Evolutionary conservation across 2,329 filamentous ascomycete species (phyloP), one percentile per base, ranked within the genome.

Genomic region (Hypoxylon sp.): DNA sequence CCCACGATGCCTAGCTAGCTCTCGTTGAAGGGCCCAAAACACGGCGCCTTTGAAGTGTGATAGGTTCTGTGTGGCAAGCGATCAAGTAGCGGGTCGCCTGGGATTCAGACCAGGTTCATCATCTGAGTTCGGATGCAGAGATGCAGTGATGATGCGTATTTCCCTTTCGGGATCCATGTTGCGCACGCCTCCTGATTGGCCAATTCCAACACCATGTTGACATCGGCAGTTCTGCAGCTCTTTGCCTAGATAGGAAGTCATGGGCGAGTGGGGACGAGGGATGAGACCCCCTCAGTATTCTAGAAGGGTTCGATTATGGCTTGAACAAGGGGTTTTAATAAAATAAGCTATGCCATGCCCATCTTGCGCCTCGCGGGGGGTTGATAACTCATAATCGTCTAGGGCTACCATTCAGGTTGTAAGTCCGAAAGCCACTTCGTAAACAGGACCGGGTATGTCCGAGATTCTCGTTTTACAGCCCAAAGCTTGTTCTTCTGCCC

Each of bases 111-210:
- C 22, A 32, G 53, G 52, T 28, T 51, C 40, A n/a, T 44, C 14
- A 26, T 46, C 20, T 16, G 11, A 24, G 24, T 9, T 46, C 14
- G 54, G 45, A 40, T 36, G n/a, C n/a, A 30, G 16, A 33, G 16
- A n/a, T 38, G n/a, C n/a, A n/a, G n/a, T n/a, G n/a, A 32, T 57
- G 18, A 26, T 64, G 40, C 33, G 44, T n/a, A 61, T 68, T 65
- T 50, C 62, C 65, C 52, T 50, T 66, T 66, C 36, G 5, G 66
- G 66, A 54, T 33, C 4, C 7, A 66, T 66, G 59, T 24, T 69
- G 66, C 66, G 66, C 20, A 61, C 33, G 16, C 14, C 30, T 26
- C 14, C 24, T 60, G 16, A 61, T 69, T 66, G 62, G 66, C 26
- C 56, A 59, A 66, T 69, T 44, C 49, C 26, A 24, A 52, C 18